These are phyloP conservation scores for Bolboschoenus planiculmis DNA, from an alignment of 176 grass and related monocot species.

Conservation along the genomic window DNA sequence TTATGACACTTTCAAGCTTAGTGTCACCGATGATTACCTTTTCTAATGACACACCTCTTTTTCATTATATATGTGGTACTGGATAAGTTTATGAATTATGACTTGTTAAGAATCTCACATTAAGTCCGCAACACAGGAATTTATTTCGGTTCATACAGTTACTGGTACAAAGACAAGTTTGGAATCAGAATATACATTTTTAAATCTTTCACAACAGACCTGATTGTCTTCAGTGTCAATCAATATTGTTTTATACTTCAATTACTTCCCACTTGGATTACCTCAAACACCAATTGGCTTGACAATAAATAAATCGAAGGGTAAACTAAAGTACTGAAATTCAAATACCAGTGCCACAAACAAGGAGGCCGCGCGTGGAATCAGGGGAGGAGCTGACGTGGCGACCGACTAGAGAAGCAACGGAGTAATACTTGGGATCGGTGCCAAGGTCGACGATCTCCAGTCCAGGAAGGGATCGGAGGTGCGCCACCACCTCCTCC, in stretches of 20 bases:
- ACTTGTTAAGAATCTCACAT: background rate
- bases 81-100: background rate
- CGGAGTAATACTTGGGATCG: slow-evolving; percentile 78
- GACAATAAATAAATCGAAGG: background rate
- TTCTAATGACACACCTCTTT: background rate
- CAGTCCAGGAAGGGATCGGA: slow-evolving; percentile 44
- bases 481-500: slow-evolving; percentile 64
- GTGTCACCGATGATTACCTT: background rate
- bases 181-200: background rate
- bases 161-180: background rate
- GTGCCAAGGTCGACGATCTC: slow-evolving; percentile 70
- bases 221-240: background rate
- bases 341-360: slow-evolving; percentile 55
- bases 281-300: background rate
- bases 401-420: slow-evolving; percentile 52
- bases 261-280: background rate
- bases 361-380: slow-evolving; percentile 46
- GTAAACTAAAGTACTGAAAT: too few species aligned
- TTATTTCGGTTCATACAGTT: background rate
- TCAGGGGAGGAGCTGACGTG: slow-evolving; percentile 31
- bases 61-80: background rate
- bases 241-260: background rate
- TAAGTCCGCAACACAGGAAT: background rate
- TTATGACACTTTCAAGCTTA: background rate
- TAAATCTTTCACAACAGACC: background rate